Conservation (phyloP, 192 early-diverging fungal species). For the Gamsiella multidivaricata region DNA sequence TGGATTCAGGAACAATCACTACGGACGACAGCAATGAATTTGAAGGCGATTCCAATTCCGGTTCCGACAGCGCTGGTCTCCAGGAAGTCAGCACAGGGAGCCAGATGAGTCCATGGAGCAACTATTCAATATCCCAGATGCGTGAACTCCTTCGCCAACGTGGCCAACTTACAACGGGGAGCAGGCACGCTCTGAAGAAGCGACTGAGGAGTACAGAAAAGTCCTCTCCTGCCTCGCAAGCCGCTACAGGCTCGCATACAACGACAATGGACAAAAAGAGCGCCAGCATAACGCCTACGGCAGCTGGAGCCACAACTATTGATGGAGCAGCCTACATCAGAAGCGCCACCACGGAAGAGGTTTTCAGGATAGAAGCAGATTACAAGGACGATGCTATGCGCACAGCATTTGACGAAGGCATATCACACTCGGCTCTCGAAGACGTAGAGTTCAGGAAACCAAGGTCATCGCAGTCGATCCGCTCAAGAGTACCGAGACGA, state of each 20-base stretch:
- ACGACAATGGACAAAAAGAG: too few species aligned
- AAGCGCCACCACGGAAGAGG: background rate
- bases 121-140: slow-evolving; percentile 25
- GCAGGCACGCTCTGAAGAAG: slow-evolving; percentile 28
- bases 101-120: slow-evolving; percentile 28
- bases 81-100: background rate
- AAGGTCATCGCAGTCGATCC: background rate
- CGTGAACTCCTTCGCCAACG: slow-evolving; percentile 29
- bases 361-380: background rate
- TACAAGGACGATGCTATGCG: background rate
- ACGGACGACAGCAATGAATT: background rate
- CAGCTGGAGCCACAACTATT: too few species aligned
- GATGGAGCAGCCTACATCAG: too few species aligned
- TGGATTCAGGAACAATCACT: background rate
- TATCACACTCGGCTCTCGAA: background rate
- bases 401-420: slow-evolving; percentile 5
- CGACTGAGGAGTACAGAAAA: slow-evolving; percentile 6
- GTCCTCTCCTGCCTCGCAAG: background rate
- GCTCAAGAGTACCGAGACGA: slow-evolving; percentile 10
- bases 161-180: slow-evolving; percentile 24
- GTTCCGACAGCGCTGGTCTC: slow-evolving; percentile 9
- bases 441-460: background rate
- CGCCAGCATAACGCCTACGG: too few species aligned
- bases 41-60: slow-evolving; percentile 27
- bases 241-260: background rate